Evolutionary conservation across 2,329 filamentous ascomycete species (phyloP).

Genomic region (Fusarium stilboides): DNA sequence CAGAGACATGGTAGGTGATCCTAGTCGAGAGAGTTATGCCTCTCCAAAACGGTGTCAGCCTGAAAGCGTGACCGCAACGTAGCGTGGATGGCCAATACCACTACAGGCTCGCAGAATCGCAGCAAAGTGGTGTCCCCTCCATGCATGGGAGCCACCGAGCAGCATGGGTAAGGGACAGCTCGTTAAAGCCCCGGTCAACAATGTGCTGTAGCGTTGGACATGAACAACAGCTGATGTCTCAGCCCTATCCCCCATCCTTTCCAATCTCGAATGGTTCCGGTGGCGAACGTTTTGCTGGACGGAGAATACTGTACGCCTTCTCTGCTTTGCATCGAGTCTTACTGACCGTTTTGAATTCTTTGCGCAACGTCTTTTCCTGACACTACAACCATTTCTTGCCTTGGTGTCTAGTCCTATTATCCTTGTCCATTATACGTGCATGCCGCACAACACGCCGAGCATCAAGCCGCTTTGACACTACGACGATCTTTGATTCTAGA

Average conservation of each 20-base stretch:
- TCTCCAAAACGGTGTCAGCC: constrained; percentile 22
- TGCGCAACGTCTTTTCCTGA: constrained; percentile 13
- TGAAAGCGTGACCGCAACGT: constrained; percentile 19
- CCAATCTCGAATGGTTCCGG: constrained; percentile 21
- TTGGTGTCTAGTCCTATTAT: constrained; percentile 9
- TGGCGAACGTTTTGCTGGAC: constrained; percentile 29
- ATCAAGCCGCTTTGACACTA: constrained; percentile 19
- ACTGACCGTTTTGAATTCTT: constrained; percentile 23
- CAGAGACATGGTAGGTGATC: constrained; percentile 17
- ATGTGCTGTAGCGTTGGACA: constrained; percentile 17
- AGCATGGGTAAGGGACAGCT: constrained; percentile 21
- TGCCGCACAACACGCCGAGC: constrained; percentile 14
- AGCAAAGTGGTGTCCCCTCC: constrained; percentile 32
- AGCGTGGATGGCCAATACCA: constrained; percentile 24
- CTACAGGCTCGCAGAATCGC: constrained; percentile 28
- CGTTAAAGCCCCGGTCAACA: constrained; percentile 1
- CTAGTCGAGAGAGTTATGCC: constrained; percentile 12
- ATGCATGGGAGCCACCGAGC: constrained; percentile 12
- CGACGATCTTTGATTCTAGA: constrained; percentile 19
- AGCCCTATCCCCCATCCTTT: constrained; percentile 41
- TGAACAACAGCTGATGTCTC: constrained; percentile 44
- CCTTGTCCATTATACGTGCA: constrained; percentile 19
- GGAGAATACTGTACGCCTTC: constrained; percentile 13
- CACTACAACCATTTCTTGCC: constrained; percentile 6
- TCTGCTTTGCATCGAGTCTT: constrained; percentile 18